phyloP scores from a whole-genome alignment of 805 yeast genomes.

The Suhomyces sp. region DNA sequence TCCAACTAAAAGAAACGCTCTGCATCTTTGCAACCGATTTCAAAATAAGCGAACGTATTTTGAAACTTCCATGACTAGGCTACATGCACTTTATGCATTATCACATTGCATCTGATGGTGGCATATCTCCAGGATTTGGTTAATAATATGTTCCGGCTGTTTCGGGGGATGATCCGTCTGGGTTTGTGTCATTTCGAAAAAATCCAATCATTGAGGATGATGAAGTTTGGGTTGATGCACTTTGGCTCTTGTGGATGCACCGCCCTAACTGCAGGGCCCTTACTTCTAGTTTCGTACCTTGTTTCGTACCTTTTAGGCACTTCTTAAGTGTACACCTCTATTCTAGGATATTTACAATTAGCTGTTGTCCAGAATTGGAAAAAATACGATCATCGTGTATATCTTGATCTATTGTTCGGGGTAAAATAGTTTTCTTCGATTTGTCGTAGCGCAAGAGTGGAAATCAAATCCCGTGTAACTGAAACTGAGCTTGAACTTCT shows the following conservation, averaged over 20 bases:
- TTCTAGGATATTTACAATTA: background rate
- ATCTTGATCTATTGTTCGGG: background rate
- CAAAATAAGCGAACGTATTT: background rate
- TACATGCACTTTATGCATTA: background rate
- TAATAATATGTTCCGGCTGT: background rate
- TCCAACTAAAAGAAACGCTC: background rate
- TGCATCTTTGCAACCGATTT: background rate
- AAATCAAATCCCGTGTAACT: background rate
- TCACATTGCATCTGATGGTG: background rate
- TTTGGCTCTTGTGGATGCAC: background rate
- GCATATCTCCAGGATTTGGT: background rate
- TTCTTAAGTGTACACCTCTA: background rate
- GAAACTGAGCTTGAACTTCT: background rate
- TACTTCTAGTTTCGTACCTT: background rate
- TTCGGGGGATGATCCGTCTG: background rate
- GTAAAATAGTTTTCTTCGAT: background rate
- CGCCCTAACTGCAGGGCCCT: background rate
- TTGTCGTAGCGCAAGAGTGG: background rate
- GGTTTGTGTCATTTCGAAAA: background rate
- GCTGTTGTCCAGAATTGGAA: background rate
- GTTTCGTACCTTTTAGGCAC: background rate
- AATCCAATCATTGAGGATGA: background rate
- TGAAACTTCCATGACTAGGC: background rate
- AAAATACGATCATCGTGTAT: background rate
- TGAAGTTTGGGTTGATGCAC: background rate